These are phyloP conservation scores for Gossypium trilobum DNA, from an alignment of 441 rosid genomes.

Conservation along the genomic window DNA sequence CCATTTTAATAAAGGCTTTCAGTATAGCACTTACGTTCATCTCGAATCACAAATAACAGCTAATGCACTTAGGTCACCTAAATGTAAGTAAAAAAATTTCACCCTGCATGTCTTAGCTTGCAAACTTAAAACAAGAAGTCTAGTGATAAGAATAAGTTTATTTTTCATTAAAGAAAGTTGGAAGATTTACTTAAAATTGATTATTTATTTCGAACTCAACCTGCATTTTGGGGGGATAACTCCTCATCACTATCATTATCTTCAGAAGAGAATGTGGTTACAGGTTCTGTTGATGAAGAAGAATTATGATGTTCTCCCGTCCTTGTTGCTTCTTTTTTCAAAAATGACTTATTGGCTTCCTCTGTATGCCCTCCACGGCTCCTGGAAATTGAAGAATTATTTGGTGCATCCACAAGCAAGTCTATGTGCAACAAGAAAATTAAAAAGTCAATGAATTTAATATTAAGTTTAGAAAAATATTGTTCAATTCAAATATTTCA, in stretches of 20 bases:
- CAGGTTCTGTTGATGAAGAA: slow-evolving; percentile 16
- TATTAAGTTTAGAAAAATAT: neutral
- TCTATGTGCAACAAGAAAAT: slow-evolving; percentile 12
- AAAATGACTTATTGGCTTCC: slow-evolving; percentile 17
- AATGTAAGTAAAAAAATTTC: neutral
- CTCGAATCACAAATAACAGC: neutral
- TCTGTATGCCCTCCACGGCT: slow-evolving; percentile 19
- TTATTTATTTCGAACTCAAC: slow-evolving; percentile 12
- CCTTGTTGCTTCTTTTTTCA: slow-evolving; percentile 15
- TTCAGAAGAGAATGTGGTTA: slow-evolving; percentile 8
- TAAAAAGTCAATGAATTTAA: neutral
- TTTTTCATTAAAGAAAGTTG: neutral
- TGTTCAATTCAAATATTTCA: neutral
- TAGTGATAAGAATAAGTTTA: neutral
- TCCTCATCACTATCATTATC: slow-evolving; percentile 17
- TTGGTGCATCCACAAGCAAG: slow-evolving; percentile 16
- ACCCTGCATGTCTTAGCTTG: neutral
- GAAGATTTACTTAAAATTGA: neutral
- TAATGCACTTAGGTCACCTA: neutral
- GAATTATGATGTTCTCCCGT: slow-evolving; percentile 11
- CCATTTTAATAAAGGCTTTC: neutral
- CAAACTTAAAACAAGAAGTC: slow-evolving; percentile 4
- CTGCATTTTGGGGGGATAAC: slow-evolving; percentile 26
- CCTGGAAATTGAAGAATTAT: slow-evolving; percentile 16
- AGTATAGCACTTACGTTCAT: neutral